Evolutionary conservation across 163 green algal genomes (phyloP), one percentile per base, ranked within the genome.

Genomic region (Picocystis sp.): DNA sequence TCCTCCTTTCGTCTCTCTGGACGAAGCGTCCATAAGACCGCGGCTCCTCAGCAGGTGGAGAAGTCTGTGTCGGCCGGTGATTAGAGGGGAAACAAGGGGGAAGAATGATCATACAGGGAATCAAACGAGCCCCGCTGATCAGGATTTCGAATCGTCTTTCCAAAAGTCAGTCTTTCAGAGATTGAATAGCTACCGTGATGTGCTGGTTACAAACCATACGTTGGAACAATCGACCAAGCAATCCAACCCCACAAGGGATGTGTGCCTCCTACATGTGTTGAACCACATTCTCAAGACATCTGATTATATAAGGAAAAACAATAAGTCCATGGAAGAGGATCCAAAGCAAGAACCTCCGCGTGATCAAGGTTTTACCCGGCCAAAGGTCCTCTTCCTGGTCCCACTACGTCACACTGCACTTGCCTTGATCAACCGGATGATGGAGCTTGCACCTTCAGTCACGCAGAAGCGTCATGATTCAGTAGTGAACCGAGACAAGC

Each of bases 321-420:
- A 89, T 52, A 73, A 86, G 15, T 53, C 53, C 22, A 25, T 71
- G 22, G 76, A 78, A 35, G 68, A 42, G 21, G 3, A 60, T 22
- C 43, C 12, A 33, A 41, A 43, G 15, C 47, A 62, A 11, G 60
- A 72, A 33, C 38, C 52, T 14, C 57, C 71, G 0, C 57, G 69
- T 8, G 79, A 88, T 50, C 80, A 92, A 63, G 83, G 83, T 50
- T 93, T 92, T 64, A 81, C 74, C 0, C 65, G 82, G 3, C 61
- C 80, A 35, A 89, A 87, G 67, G 73, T 87, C 52, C 71, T 93
- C 34, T 44, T 93, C 9, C 64, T 92, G 56, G 61, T 87, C 63
- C 83, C 83, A 0, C 72, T 82, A 64, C 76, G 83, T 58, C 83
- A 78, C 59, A 46, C 72, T 3, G 83, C 82, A 0, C 74, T 75